Conservation (phyloP, 768 basidiomycete genomes). For the Hysterangium stoloniferum region DNA sequence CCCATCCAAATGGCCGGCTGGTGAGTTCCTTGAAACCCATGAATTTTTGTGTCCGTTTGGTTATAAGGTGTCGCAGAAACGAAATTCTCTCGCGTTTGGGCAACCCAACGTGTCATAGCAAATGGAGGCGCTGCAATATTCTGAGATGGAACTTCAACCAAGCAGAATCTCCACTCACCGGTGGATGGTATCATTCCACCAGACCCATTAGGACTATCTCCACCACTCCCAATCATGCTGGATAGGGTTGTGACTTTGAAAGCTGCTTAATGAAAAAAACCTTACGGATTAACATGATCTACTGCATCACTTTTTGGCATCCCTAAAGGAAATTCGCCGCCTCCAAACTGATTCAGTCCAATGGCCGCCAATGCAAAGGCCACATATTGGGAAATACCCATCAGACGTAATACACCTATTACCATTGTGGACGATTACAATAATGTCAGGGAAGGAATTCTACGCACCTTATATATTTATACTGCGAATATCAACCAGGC, state of each 20-base stretch:
- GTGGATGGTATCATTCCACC: conserved; percentile 36
- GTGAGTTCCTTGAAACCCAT: conserved; percentile 74
- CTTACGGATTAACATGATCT: conserved; percentile 42
- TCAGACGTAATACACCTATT: conserved; percentile 1
- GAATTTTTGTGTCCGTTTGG: conserved; percentile 47
- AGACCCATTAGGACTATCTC: conserved; percentile 58
- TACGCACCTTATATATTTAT: no score
- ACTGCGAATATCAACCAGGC: no score
- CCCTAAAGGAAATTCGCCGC: neutral
- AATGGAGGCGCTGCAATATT: conserved; percentile 60
- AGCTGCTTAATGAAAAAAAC: neutral
- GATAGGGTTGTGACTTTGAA: neutral
- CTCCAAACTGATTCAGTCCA: neutral
- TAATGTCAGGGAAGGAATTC: no score
- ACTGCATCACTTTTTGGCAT: conserved; percentile 29
- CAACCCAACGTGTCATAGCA: conserved; percentile 82
- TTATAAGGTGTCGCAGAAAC: conserved; percentile 70
- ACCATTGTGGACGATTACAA: neutral
- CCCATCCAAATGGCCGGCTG: conserved; percentile 89
- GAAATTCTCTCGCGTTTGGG: conserved; percentile 70
- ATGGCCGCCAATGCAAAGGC: conserved; percentile 1
- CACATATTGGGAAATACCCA: conserved; percentile 9
- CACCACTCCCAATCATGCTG: conserved; percentile 65
- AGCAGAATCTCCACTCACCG: neutral
- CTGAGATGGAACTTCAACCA: neutral